Evolutionary conservation across 768 basidiomycete species (phyloP).

Genomic region (Boletus coccyginus): DNA sequence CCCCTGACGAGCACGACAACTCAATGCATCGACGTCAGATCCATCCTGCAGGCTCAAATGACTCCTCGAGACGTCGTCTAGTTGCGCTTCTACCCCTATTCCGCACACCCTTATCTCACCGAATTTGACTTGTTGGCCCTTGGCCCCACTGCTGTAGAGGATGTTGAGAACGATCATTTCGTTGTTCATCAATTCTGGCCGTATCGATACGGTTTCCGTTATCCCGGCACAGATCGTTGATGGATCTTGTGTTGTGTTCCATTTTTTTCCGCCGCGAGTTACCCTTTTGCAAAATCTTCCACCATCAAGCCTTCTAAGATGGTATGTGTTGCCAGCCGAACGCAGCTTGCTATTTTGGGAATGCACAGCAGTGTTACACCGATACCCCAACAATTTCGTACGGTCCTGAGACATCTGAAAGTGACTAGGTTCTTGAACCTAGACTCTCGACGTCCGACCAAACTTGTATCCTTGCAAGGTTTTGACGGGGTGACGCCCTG

Average conservation of each 20-base stretch:
- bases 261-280: conserved; percentile 46
- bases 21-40: conserved; percentile 10
- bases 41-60: conserved; percentile 11
- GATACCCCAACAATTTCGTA: conserved; percentile 54
- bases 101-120: conserved; percentile 2
- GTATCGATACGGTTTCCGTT: conserved; percentile 31
- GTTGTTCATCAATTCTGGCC: conserved; percentile 48
- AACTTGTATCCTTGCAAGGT: conserved; percentile 56
- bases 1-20: not conserved
- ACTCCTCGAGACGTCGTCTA: conserved; percentile 41
- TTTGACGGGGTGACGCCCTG: conserved; percentile 41
- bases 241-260: conserved; percentile 54
- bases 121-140: conserved; percentile 40
- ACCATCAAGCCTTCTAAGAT: conserved; percentile 44
- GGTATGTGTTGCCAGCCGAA: conserved; percentile 41
- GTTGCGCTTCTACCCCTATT: conserved; percentile 10
- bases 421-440: conserved; percentile 36
- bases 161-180: conserved; percentile 45
- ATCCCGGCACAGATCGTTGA: conserved; percentile 48
- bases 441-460: conserved; percentile 47
- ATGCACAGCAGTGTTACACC: conserved; percentile 49
- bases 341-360: conserved; percentile 55
- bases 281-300: conserved; percentile 50
- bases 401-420: conserved; percentile 57
- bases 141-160: conserved; percentile 46